Conservation (phyloP, 331 rosid genomes). For the Quercus phellos region DNA sequence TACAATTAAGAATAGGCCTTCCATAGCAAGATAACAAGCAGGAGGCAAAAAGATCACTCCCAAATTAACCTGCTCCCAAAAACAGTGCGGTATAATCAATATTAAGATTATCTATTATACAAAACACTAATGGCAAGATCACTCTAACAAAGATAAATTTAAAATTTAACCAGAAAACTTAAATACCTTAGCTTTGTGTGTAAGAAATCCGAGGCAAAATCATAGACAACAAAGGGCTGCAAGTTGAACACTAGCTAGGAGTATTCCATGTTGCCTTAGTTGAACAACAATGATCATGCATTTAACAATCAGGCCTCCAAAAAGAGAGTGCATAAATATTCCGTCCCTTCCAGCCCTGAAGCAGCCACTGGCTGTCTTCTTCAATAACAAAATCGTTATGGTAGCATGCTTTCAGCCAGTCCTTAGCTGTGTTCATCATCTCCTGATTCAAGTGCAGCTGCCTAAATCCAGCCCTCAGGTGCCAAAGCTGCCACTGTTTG, state of each 20-base stretch:
- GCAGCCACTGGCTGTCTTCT: slow-evolving; percentile 28
- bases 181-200: slow-evolving; percentile 11
- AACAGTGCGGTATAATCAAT: too few relatives aligned
- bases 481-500: slow-evolving; percentile 32
- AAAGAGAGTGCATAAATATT: slow-evolving; percentile 23
- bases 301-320: slow-evolving; percentile 13
- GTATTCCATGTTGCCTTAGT: neutral
- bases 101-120: too few relatives aligned
- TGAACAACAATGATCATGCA: neutral
- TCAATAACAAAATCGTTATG: slow-evolving; percentile 29
- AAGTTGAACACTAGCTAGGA: neutral
- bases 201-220: neutral
- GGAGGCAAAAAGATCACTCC: neutral
- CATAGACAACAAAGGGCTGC: neutral
- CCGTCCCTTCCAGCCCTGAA: slow-evolving; percentile 36
- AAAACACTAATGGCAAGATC: neutral
- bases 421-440: slow-evolving; percentile 17
- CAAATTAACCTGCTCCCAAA: neutral
- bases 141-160: neutral
- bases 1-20: neutral
- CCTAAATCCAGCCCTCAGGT: slow-evolving; percentile 17
- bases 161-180: neutral
- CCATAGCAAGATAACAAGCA: neutral
- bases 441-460: slow-evolving; percentile 28
- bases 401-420: slow-evolving; percentile 7